Conservation (phyloP, 2,329 filamentous ascomycete genomes). For the Fusarium tuaranense region DNA sequence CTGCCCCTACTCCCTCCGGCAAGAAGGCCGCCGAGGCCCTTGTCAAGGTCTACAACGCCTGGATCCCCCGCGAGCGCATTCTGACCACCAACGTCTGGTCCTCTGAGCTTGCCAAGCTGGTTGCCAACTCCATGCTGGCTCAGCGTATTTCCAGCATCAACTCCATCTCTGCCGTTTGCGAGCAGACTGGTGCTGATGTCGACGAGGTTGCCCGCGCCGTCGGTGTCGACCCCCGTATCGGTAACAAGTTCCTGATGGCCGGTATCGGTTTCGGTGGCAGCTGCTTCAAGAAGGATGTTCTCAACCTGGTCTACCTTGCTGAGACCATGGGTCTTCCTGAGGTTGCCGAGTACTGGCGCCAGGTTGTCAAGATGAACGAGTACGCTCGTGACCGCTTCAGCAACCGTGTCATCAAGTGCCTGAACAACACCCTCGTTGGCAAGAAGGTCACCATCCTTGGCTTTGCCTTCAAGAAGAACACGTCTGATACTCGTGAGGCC, state of each 20-base stretch:
- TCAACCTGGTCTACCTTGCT: conserved; percentile 79
- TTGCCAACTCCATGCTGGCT: conserved; percentile 83
- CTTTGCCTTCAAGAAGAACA: conserved; percentile 85
- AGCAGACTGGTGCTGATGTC: conserved; percentile 80
- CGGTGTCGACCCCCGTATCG: conserved; percentile 78
- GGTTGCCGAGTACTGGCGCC: conserved; percentile 80
- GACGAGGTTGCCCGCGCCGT: conserved; percentile 76
- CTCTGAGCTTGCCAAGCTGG: conserved; percentile 82
- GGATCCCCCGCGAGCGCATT: conserved; percentile 76
- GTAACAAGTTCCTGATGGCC: conserved; percentile 78
- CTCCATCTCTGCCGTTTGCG: conserved; percentile 83
- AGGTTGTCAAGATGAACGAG: conserved; percentile 82
- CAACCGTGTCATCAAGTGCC: conserved; percentile 71
- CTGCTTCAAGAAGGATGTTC: conserved; percentile 85
- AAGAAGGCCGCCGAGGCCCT: conserved; percentile 72
- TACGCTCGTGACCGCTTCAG: conserved; percentile 78
- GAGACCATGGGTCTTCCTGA: conserved; percentile 76
- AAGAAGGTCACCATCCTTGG: conserved; percentile 81
- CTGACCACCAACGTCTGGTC: conserved; percentile 81
- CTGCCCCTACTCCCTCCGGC: conserved; percentile 69
- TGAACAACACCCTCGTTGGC: conserved; percentile 75
- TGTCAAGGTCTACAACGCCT: conserved; percentile 74
- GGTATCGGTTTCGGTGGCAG: conserved; percentile 83
- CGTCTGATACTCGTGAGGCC: conserved; percentile 78
- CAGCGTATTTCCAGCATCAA: conserved; percentile 87